Evolutionary conservation across 306 rosid species (phyloP), one percentile per base, ranked within the genome.

Genomic region (Glycine soja): DNA sequence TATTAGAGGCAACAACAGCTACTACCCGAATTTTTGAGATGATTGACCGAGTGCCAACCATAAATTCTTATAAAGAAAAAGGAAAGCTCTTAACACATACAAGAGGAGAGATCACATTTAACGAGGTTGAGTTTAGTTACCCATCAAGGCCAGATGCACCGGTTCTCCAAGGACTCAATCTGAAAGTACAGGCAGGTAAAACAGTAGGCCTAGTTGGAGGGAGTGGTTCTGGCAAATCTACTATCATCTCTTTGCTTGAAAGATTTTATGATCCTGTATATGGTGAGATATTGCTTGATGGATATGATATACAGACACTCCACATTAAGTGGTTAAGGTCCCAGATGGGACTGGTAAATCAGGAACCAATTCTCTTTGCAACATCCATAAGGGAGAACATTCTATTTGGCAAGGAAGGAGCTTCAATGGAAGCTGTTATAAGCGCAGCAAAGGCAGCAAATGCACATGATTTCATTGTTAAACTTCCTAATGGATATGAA

Each of bases 201-300:
- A 87, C 85, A 69, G 76, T 89, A 59, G 98, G 94, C 40, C 86
- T 94, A 78, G 92, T 92, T 50, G 98, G 98, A 72, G 91, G 91
- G 67, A 94, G 98, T 85, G 98, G 94, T 79, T 92, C 96, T 40
- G 96, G 97, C 13, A 94, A 94, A 88, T 94, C 98, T 14, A 94
- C 97, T 0, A 85, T 90, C 38, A 80, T 92, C 73, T 85, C 93
- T 74, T 81, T 94, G 74, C 86, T 92, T n/a, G 92, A 94, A 88
- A 89, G 98, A 61, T 94, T 92, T 73, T 94, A 94, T 89, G 96
- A 92, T 77, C 93, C 98, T n/a, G 34, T 48, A 2, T 8, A 46
- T 61, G 98, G 98, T 14, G 83, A 85, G 8, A 86, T 94, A 83
- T 81, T 87, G 42, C 87, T 94, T 77, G 98, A 94, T 77, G 94